Evolutionary conservation across 768 basidiomycete species (phyloP), one percentile per base, ranked within the genome.

Genomic region (Pleurotus pulmonarius): DNA sequence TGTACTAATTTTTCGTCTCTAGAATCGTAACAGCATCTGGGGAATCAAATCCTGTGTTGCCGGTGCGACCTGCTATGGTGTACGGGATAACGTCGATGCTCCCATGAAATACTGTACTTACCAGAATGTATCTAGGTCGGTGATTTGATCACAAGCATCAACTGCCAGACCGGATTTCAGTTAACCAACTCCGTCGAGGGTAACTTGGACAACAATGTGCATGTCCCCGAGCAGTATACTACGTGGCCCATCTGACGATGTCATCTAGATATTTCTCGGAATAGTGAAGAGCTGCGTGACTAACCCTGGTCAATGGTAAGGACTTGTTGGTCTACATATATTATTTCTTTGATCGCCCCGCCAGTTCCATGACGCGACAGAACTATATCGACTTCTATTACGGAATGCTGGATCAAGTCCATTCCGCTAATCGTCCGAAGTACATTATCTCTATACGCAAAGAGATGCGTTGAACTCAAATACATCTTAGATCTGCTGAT

Each of bases 301-400:
- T 24, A 46, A 37, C 11, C 24, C 55, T 5, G 46, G 40, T 29
- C 61, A 56, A 39, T 64, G 63, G 58, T 56, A 13, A 9, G 58
- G 25, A 3, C 13, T 49, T 15, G 3, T 12, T 1, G 48, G 9
- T 45, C 53, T n/a, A n/a, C n/a, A n/a, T n/a, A 2, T 45, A 48
- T 3, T 59, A 26, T 22, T n/a, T n/a, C n/a, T n/a, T n/a, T 6
- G 8, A 26, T 26, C 4, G 26, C 8, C 34, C 9, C 25, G 12
- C 5, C 49, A 56, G 58, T 44, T 56, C 63, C 3, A 62, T 64
- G 2, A 64, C 63, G 0, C 59, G 60, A 34, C 63, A 64, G 45
- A 64, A 64, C 46, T 64, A 57, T 49, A 54, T 60, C 47, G 63
- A 64, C 29, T 59, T 62, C 29, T 57, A 58, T 54, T 64, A 64